Base-by-base conservation (phyloP, 2,329 filamentous ascomycete genomes). In the Thielaviopsis ethacetica region DNA sequence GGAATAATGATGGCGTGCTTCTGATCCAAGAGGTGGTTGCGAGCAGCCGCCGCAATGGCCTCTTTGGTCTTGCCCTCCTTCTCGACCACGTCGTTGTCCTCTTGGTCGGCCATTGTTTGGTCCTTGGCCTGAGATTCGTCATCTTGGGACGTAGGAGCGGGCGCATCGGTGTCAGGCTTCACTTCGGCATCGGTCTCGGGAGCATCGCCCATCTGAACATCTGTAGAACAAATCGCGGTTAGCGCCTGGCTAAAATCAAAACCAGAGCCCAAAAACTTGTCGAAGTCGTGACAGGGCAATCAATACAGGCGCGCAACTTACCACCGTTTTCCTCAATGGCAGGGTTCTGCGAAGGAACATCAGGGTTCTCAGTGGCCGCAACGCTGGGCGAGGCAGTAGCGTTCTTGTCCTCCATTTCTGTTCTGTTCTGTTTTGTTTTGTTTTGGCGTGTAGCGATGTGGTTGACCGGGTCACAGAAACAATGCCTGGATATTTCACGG, bases 1-100 rank as follows among this genome's bases (percentile, higher is more conserved):
- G 93, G 93, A 22, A 98, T 82, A 63, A 98, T 91, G 68, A 97
- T 97, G 62, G 91, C 85, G 68, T 96, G 91, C 50, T 90, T 94
- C 73, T 98, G 93, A 15, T 88, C 83, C 62, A 95, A 87, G 59
- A 98, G 82, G 67, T 97, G 91, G 65, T 91, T 87, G 64, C 91
- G 88, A 56, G 93, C 94, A 3, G 89, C 85, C 51, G 86, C 84
- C 73, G 96, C 91, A 59, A 91, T 76, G 3, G 82, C 82, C 58
- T 90, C 82, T 72, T 95, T 96, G 50, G 85, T 83, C 69, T 91
- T 86, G 71, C 66, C 76, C 67, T 76, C 82, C 60, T 78, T 79
- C 15, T 72, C 73, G 3, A 75, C 71, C 17, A 74, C 73, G 51
- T 80, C 79, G 15, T 73, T 74, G 41, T 76, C 77, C 9, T 74